phyloP scores from a whole-genome alignment of 768 basidiomycete genomes.

The Naganishia vaughanmartiniae region DNA sequence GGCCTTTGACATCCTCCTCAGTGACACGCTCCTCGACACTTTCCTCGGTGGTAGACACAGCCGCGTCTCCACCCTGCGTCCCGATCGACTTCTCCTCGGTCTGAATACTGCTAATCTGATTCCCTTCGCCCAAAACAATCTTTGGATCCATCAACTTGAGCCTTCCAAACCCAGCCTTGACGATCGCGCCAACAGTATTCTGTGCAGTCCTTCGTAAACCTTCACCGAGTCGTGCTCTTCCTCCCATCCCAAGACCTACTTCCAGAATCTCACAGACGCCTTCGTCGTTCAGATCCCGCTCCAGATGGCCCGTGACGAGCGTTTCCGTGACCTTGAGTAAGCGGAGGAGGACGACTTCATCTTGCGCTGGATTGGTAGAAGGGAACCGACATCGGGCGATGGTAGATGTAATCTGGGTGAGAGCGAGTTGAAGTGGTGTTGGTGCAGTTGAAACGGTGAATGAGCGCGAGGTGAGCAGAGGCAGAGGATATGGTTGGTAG shows the following conservation, averaged over 20 bases:
- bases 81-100: constrained; percentile 22
- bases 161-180: constrained; percentile 74
- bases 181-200: constrained; percentile 80
- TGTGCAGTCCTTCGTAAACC: constrained; percentile 52
- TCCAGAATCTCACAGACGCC: constrained; percentile 98
- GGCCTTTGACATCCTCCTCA: not conserved
- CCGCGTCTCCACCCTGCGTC: constrained; percentile 13
- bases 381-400: constrained; percentile 97
- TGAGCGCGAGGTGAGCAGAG: constrained; percentile 10
- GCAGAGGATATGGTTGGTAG: constrained; percentile 35
- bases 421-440: constrained; percentile 61
- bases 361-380: constrained; percentile 92
- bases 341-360: constrained; percentile 89
- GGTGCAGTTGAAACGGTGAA: constrained; percentile 46
- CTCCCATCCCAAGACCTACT: constrained; percentile 92
- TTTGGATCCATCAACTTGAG: constrained; percentile 53
- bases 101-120: constrained; percentile 16
- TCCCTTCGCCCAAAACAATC: constrained; percentile 16
- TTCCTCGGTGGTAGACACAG: not conserved
- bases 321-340: constrained; percentile 86
- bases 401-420: constrained; percentile 80
- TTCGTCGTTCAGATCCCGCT: constrained; percentile 76
- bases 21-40: not conserved
- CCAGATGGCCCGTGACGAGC: constrained; percentile 65
- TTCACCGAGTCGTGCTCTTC: constrained; percentile 84